Base-by-base conservation (phyloP, 306 rosid genomes). In the Quercus glauca region DNA sequence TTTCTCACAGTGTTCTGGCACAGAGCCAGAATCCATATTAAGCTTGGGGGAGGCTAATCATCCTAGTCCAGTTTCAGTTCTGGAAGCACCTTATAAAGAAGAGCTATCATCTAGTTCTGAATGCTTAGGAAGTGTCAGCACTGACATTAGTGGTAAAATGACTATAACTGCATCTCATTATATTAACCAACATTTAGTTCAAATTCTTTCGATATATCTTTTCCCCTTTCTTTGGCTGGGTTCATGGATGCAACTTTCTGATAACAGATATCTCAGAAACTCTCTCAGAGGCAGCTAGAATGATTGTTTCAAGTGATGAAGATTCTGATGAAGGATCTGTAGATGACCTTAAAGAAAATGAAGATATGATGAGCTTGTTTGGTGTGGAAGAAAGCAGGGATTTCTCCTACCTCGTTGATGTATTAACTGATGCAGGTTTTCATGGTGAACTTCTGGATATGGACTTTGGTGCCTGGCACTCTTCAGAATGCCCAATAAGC, bases 271-370 rank as follows among this genome's bases (percentile, higher is more conserved):
- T 83, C 70, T 87, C 88, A 7, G 94, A 87, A 43, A 74, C 79
- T 53, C 88, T 81, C 57, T 83, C 87, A 4, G 97, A 92, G 77
- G 96, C 73, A 82, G 71, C 72, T 75, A 91, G 58, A 74, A 83
- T 94, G 83, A 83, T 86, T 52, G 88, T 93, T 74, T 95, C 97
- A 75, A 91, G 97, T 25, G 97, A 96, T 63, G 99, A 91, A 73
- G 96, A 87, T n/a, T n/a, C n/a, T 31, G 77, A 73, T 15, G 87
- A 79, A 26, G 82, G 83, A 88, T 87, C 87, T 28, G 67, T 56
- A 18, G 71, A 61, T 52, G 58, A 71, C 67, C 78, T 43, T 41
- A 69, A 80, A 80, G 87, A 78, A 82, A 84, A 81, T 49, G 77
- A 80, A 43, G 84, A 74, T 17, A 29, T 85, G 49, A 74, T 68